These are phyloP conservation scores for Rhodosporidiobolus sp. DNA, from an alignment of 768 basidiomycete genomes.

Conservation along the genomic window DNA sequence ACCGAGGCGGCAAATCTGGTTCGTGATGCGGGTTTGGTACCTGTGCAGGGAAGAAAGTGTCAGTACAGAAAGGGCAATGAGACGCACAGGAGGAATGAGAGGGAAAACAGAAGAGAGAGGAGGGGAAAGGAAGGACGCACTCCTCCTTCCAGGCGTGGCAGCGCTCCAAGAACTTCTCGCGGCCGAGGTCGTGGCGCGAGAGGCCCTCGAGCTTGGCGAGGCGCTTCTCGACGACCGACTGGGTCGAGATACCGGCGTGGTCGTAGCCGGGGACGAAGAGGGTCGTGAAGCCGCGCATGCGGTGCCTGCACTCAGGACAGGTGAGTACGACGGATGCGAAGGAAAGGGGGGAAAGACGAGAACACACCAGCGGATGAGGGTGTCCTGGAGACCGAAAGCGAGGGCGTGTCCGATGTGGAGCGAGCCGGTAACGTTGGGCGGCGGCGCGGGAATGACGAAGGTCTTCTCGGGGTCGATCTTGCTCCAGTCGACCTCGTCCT, in stretches of 20 bases:
- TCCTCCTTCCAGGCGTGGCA: constrained; percentile 98
- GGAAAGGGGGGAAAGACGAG: neutral
- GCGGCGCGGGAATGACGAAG: constrained; percentile 85
- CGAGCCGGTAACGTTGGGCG: constrained; percentile 94
- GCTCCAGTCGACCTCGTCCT: constrained; percentile 77
- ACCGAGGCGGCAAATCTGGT: constrained; percentile 80
- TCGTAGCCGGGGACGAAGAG: constrained; percentile 93
- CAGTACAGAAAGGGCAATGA: too few relatives aligned
- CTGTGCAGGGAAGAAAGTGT: constrained; percentile 50
- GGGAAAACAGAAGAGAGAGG: neutral
- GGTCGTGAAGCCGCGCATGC: constrained; percentile 89
- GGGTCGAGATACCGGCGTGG: constrained; percentile 97
- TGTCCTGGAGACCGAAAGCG: constrained; percentile 86
- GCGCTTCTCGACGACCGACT: constrained; percentile 93
- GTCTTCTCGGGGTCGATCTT: constrained; percentile 68
- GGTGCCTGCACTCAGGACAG: constrained; percentile 63
- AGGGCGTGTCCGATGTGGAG: constrained; percentile 94
- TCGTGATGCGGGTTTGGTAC: constrained; percentile 88
- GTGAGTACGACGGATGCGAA: neutral
- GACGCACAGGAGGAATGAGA: neutral
- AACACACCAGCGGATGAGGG: constrained; percentile 77
- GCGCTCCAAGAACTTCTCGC: constrained; percentile 81
- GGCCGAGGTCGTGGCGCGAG: constrained; percentile 89
- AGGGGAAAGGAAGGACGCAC: constrained; percentile 54
- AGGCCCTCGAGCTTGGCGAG: constrained; percentile 75